These are phyloP conservation scores for Cornus florida DNA, from an alignment of 148 eudicot species.

Conservation along the genomic window DNA sequence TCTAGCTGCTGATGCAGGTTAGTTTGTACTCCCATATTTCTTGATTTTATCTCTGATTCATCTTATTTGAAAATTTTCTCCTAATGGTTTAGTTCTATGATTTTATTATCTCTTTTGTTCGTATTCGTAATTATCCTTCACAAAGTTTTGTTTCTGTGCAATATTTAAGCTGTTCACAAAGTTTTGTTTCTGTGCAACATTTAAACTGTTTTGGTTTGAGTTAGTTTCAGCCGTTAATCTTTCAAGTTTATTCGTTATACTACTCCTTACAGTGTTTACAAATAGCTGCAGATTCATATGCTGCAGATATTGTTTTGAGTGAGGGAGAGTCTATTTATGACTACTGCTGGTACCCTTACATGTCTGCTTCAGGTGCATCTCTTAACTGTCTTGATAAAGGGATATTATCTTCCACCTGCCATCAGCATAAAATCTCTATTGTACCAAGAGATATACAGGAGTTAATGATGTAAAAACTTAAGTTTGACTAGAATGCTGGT, in stretches of 20 bases:
- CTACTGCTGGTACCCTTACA: conserved; percentile 93
- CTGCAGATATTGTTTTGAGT: conserved; percentile 55
- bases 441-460: not conserved
- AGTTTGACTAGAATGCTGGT: conserved; percentile 4
- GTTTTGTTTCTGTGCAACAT: not conserved
- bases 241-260: not conserved
- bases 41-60: not conserved
- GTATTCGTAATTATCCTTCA: not conserved
- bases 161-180: not conserved
- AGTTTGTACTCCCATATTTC: conserved; percentile 6
- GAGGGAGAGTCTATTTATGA: conserved; percentile 98
- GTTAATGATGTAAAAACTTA: not conserved
- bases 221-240: not conserved
- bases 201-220: not conserved
- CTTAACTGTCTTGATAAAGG: conserved; percentile 2
- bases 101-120: not conserved
- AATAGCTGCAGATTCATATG: conserved; percentile 68
- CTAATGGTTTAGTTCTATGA: not conserved
- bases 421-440: not conserved
- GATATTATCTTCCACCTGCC: not conserved
- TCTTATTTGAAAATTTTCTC: not conserved
- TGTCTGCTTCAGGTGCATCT: conserved; percentile 85
- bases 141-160: not conserved
- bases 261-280: conserved; percentile 7
- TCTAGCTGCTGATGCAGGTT: conserved; percentile 54